Conservation (phyloP, 768 basidiomycete species). For the Brasilioporus rufonigricans region DNA sequence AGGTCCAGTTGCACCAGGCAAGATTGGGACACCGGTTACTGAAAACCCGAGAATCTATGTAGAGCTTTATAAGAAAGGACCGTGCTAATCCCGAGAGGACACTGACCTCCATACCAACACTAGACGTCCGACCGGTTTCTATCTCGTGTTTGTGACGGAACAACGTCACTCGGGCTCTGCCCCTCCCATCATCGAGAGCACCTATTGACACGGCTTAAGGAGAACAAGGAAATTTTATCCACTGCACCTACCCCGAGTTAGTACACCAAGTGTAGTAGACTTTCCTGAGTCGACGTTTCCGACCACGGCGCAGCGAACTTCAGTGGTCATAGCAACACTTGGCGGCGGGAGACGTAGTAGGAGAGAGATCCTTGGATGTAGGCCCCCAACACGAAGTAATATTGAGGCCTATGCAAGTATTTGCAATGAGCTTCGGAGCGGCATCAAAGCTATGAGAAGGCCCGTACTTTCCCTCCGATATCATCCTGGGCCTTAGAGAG, state of each 20-base stretch:
- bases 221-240: conserved; percentile 19
- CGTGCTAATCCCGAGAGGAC: background rate
- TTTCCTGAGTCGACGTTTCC: conserved; percentile 96
- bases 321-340: conserved; percentile 75
- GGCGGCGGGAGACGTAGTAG: conserved; percentile 75
- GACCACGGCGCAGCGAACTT: conserved; percentile 93
- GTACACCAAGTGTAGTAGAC: conserved; percentile 89
- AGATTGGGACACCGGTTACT: conserved; percentile 70
- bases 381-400: conserved; percentile 46
- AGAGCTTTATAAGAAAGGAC: background rate
- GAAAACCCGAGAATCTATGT: conserved; percentile 85
- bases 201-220: conserved; percentile 39
- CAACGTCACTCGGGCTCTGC: conserved; percentile 78
- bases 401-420: conserved; percentile 46
- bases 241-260: conserved; percentile 72
- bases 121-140: conserved; percentile 92
- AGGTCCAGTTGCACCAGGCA: conserved; percentile 60
- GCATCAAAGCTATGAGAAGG: background rate
- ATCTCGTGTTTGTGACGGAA: conserved; percentile 98
- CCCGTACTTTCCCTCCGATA: conserved; percentile 73
- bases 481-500: conserved; percentile 62
- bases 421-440: background rate
- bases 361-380: conserved; percentile 55
- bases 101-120: conserved; percentile 93
- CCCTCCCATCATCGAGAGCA: conserved; percentile 77